Evolutionary conservation across 495 filamentous ascomycete genomes (phyloP), one percentile per base, ranked within the genome.

Genomic region (Trichoderma reesei): DNA sequence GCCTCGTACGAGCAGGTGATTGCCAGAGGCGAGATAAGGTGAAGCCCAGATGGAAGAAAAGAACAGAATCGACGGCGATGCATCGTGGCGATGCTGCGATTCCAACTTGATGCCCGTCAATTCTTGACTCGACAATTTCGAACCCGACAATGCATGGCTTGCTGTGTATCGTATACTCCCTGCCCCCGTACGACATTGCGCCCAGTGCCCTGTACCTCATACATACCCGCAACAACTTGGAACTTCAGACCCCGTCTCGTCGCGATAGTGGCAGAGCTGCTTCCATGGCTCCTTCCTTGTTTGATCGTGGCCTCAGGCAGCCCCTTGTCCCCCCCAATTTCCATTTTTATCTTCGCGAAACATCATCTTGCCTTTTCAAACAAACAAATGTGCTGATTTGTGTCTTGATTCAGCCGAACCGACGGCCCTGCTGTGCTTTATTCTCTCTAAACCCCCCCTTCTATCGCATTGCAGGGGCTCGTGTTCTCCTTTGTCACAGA

Each of bases 251-350:
- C 14, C 11, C 51, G 31, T 33, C 5, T 16, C 6, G 51, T 33
- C 10, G 20, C 31, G 20, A 33, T 33, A 56, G 20, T 56, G 10
- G 31, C 51, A 56, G 31, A 56, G 10, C 13, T 31, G 51, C 51
- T 56, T 56, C 51, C 31, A 56, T 14, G 51, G 51, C 51, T 56
- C 51, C 51, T 56, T 56, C 51, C 51, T 56, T 56, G 13, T 56
- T 56, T n/a, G 51, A 56, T 31, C 26, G 11, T 14, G 34, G 11
- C 31, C 31, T n/a, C 51, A 56, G 51, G 26, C 20, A 7, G 20
- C 20, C 51, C 51, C 51, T 56, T 56, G 51, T 56, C 51, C 51
- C 11, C 34, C 51, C 13, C 11, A 26, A 56, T 36, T 31, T 13
- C 20, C 7, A 56, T 6, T 56, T 56, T 13, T 18, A 7, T 48